These are phyloP conservation scores for Skeletonema potamos DNA, from an alignment of 108 stramenopile species.

Conservation along the genomic window DNA sequence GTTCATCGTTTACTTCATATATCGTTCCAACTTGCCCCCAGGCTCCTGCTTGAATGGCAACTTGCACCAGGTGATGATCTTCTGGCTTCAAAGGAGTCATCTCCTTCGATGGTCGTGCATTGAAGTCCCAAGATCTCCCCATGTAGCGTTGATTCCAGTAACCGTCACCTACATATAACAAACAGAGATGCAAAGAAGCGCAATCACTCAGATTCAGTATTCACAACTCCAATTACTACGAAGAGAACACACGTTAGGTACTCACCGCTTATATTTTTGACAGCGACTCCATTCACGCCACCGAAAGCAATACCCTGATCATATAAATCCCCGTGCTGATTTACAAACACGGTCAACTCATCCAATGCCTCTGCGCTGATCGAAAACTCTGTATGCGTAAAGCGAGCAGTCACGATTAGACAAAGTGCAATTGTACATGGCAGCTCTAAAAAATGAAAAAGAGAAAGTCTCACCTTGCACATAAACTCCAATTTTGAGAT, in stretches of 20 bases:
- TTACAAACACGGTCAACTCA: slow-evolving; percentile 40
- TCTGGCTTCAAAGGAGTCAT: slow-evolving; percentile 52
- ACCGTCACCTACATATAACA: slow-evolving; percentile 50
- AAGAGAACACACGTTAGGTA: neutral
- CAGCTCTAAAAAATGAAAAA: neutral
- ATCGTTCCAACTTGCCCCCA: slow-evolving; percentile 51
- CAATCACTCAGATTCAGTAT: neutral
- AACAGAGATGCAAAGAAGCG: neutral
- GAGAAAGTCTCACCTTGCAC: slow-evolving; percentile 48
- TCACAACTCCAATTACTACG: neutral
- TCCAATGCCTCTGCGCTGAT: slow-evolving; percentile 53
- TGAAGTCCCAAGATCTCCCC: slow-evolving; percentile 49
- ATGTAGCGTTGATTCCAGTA: slow-evolving; percentile 52
- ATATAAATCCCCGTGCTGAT: slow-evolving; percentile 48
- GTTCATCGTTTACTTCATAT: slow-evolving; percentile 44
- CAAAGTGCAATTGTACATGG: neutral
- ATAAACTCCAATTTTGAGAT: slow-evolving; percentile 63
- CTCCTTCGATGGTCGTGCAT: slow-evolving; percentile 38
- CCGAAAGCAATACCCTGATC: slow-evolving; percentile 63
- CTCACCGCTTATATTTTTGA: slow-evolving; percentile 28
- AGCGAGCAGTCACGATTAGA: neutral
- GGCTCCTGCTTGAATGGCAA: slow-evolving; percentile 51
- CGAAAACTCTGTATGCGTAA: slow-evolving; percentile 48
- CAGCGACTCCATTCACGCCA: slow-evolving; percentile 54
- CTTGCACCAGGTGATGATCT: slow-evolving; percentile 56